Conservation (phyloP, 805 yeast species). For the Maudiozyma bulderi region DNA sequence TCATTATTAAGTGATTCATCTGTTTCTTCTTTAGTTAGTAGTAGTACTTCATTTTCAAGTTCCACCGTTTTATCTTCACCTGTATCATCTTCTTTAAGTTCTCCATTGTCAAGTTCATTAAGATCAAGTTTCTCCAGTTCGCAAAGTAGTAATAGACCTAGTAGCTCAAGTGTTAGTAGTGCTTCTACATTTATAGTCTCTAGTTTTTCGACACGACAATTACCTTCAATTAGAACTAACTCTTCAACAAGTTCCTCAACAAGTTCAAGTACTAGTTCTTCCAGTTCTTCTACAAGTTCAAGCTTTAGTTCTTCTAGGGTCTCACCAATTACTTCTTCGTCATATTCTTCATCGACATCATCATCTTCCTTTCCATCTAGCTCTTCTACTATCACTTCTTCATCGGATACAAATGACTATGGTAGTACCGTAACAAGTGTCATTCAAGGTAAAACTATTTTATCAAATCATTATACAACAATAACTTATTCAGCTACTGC, state of each 20-base stretch:
- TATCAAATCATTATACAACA: constrained; percentile 23
- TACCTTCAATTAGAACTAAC: not conserved
- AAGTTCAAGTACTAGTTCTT: not conserved
- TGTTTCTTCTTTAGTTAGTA: too few relatives aligned
- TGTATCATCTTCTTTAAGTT: not conserved
- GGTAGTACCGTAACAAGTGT: constrained; percentile 16
- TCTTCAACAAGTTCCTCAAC: not conserved
- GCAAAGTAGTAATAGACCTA: not conserved
- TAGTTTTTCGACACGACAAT: not conserved
- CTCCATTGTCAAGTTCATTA: not conserved
- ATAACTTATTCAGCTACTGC: constrained; percentile 21
- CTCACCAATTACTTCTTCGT: not conserved
- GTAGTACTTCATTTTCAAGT: too few relatives aligned
- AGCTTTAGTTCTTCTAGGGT: not conserved
- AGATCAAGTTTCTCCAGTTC: not conserved
- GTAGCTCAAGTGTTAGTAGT: not conserved
- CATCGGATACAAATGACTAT: constrained; percentile 7
- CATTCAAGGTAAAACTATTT: constrained; percentile 25
- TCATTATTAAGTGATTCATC: not conserved
- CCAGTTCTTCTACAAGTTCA: not conserved
- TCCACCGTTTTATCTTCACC: not conserved
- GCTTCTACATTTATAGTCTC: not conserved
- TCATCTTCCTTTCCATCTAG: constrained; percentile 4
- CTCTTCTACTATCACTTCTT: constrained; percentile 3
- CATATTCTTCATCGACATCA: constrained; percentile 1